Conservation (phyloP, 208 protist species). For the Wallacemonas rigidus region DNA sequence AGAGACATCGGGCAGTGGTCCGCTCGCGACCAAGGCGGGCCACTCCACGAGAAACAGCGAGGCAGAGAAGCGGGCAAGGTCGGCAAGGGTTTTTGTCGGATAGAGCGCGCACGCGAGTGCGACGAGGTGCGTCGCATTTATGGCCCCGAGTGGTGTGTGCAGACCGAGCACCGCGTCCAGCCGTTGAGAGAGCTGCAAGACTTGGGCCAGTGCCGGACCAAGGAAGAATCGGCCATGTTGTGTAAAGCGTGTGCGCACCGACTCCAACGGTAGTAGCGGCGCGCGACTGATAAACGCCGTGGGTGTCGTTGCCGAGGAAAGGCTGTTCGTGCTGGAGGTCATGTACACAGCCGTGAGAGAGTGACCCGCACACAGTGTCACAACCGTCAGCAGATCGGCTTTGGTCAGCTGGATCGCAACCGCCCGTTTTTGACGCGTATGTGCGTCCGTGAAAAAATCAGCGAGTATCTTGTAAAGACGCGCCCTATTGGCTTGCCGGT, state of each 20-base stretch:
- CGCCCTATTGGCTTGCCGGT: not conserved
- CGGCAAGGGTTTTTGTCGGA: slow-evolving; percentile 29
- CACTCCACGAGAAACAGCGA: slow-evolving; percentile 18
- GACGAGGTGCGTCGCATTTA: slow-evolving; percentile 50
- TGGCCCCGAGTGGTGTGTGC: slow-evolving; percentile 20
- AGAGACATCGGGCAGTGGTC: not conserved
- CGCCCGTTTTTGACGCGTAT: slow-evolving; percentile 27
- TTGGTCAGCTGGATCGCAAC: not conserved
- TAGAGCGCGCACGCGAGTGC: slow-evolving; percentile 45
- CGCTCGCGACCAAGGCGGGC: not conserved
- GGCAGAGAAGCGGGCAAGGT: slow-evolving; percentile 30
- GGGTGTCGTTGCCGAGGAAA: not conserved
- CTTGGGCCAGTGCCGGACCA: slow-evolving; percentile 27
- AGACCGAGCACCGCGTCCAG: slow-evolving; percentile 43
- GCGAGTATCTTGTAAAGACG: slow-evolving; percentile 46
- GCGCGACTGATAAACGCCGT: slow-evolving; percentile 18
- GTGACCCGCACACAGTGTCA: slow-evolving; percentile 4
- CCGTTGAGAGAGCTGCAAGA: slow-evolving; percentile 58
- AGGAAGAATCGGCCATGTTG: slow-evolving; percentile 25
- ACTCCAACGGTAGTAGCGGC: slow-evolving; percentile 26
- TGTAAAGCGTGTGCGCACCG: slow-evolving; percentile 24
- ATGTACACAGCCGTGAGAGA: slow-evolving; percentile 10
- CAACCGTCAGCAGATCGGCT: not conserved
- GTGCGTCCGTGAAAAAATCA: slow-evolving; percentile 42
- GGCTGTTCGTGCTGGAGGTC: not conserved